Base-by-base conservation (phyloP, 75 land plant genomes). In the Chamaecyparis obtusa region DNA sequence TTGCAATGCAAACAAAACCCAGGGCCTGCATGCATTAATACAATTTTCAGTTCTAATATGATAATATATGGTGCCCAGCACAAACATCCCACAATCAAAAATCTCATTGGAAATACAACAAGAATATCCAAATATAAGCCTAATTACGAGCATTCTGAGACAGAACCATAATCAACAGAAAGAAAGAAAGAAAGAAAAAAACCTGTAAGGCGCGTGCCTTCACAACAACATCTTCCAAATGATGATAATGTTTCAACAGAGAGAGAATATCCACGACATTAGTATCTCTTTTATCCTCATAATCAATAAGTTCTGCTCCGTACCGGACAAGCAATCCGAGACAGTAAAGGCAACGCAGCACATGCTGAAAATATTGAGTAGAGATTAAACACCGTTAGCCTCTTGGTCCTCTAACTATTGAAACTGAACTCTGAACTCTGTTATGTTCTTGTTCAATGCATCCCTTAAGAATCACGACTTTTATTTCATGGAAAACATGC, bases 131-230 rank as follows among this genome's bases (percentile, higher is more conserved):
- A 74, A 11, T 74, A 74, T 33, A 24, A 3, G 15, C 2, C 46
- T 27, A 1, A 43, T 27, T n/a, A 46, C 30, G 9, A 81, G 11
- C 33, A 81, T 13, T 81, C 3, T 39, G 83, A 81, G 30, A 89
- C 51, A 76, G n/a, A 15, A 37, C 32, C 15, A 54, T 17, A 81
- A 54, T 48, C 7, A 88, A 41, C 43, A 87, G 24, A 36, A 21
- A 84, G n/a, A 84, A 55, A 55, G 39, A 35, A 44, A 83, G n/a
- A n/a, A n/a, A n/a, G n/a, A 51, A 19, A 69, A 35, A 86, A 49
- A 97, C 99, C 95, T 98, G 99, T 89, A 98, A 89, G 10, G 99
- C 88, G 84, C 96, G 90, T 46, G 90, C 95, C 90, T 92, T 95
- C 11, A 98, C 74, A 87, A 86, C 88, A 88, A 97, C 95, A 87